phyloP scores from a whole-genome alignment of 768 basidiomycete genomes.

The Boletales sp. region DNA sequence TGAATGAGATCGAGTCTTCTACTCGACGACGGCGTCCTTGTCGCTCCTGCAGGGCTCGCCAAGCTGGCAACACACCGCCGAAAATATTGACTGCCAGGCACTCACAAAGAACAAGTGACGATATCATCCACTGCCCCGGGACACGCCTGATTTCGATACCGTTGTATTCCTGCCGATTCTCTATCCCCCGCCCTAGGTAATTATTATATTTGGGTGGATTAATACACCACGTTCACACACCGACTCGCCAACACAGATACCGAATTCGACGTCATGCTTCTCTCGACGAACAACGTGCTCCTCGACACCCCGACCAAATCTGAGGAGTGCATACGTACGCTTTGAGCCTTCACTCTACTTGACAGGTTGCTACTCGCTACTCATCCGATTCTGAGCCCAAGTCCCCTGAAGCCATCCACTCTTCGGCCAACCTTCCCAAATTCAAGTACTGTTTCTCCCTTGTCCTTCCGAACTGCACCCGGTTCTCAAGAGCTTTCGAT shows the following conservation, averaged over 20 bases:
- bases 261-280: constrained; percentile 53
- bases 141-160: constrained; percentile 63
- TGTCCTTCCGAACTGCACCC: too few species aligned
- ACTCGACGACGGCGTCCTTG: constrained; percentile 41
- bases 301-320: constrained; percentile 78
- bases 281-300: constrained; percentile 69
- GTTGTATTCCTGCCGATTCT: constrained; percentile 30
- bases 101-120: constrained; percentile 62
- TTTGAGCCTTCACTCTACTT: constrained; percentile 10
- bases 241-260: constrained; percentile 55
- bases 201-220: constrained; percentile 45
- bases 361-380: too few species aligned
- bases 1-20: constrained; percentile 45
- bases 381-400: too few species aligned
- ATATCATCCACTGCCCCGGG: constrained; percentile 55
- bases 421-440: too few species aligned
- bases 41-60: constrained; percentile 66
- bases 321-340: constrained; percentile 68
- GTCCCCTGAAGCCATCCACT: too few species aligned
- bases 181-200: constrained; percentile 44
- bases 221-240: too few species aligned
- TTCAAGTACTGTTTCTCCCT: too few species aligned
- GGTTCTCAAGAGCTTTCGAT: too few species aligned
- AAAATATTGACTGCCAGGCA: constrained; percentile 51
- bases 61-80: constrained; percentile 64